These are phyloP conservation scores for Prunus campanulata DNA, from an alignment of 306 rosid species.

Conservation along the genomic window DNA sequence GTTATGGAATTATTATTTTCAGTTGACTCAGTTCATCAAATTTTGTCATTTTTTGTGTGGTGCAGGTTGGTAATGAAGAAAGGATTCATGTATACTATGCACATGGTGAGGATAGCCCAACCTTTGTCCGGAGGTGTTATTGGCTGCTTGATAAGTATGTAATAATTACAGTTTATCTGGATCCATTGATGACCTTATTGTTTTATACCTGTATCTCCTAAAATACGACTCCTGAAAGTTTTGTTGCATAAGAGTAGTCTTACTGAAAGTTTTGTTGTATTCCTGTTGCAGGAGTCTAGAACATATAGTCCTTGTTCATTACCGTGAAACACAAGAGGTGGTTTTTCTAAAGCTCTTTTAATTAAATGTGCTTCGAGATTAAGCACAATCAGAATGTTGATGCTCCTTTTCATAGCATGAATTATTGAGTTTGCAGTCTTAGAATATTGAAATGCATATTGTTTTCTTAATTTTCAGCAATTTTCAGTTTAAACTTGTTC, in stretches of 20 bases:
- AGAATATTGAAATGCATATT: neutral
- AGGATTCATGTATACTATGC: slow-evolving; percentile 98
- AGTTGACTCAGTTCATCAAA: neutral
- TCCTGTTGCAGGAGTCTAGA: slow-evolving; percentile 84
- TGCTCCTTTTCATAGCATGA: neutral
- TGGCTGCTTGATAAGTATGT: slow-evolving; percentile 98
- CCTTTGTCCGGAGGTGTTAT: slow-evolving; percentile 91
- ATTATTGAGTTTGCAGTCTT: neutral
- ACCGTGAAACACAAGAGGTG: slow-evolving; percentile 95
- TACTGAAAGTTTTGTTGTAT: slow-evolving; percentile 12
- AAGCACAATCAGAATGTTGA: neutral
- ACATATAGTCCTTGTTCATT: slow-evolving; percentile 97
- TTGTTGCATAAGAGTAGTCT: slow-evolving; percentile 3
- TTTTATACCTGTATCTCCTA: slow-evolving; percentile 1
- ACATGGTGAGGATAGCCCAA: slow-evolving; percentile 74
- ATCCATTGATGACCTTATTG: slow-evolving; percentile 13
- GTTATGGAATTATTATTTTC: neutral
- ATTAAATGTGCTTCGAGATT: neutral
- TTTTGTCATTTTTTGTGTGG: slow-evolving; percentile 18
- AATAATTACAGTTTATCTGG: slow-evolving; percentile 17
- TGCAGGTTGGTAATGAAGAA: slow-evolving; percentile 94
- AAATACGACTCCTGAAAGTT: neutral
- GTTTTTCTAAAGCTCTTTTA: slow-evolving; percentile 15
- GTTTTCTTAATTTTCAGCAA: neutral
- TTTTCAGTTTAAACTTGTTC: neutral